A percentile compares a stretch with the other conserved stretches of the same genome.
These are phyloP conservation scores for Amaranthus tricolor DNA, from an alignment of 179 eudicot genomes.

Conservation along the genomic window DNA sequence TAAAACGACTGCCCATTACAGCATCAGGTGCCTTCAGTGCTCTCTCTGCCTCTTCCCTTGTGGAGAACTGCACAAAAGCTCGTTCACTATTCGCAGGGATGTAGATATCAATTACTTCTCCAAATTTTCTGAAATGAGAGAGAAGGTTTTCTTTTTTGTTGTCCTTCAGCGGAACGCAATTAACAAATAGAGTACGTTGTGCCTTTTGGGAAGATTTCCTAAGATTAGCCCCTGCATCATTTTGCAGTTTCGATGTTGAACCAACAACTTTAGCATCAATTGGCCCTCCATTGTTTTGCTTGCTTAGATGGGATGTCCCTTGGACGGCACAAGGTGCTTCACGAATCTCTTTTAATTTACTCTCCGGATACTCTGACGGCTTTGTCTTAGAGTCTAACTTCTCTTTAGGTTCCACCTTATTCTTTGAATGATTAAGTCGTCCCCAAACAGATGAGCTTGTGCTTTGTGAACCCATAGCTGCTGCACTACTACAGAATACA, in stretches of 20 bases:
- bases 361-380: constrained; percentile 33
- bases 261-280: constrained; percentile 32
- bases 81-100: constrained; percentile 72
- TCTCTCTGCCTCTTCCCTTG: constrained; percentile 87
- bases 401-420: constrained; percentile 46
- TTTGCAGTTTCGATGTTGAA: constrained; percentile 42
- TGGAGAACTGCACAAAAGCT: constrained; percentile 97
- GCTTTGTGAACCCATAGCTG: constrained; percentile 48
- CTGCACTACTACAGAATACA: constrained; percentile 31
- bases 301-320: constrained; percentile 40
- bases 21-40: constrained; percentile 97
- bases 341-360: constrained; percentile 31
- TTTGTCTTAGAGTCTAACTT: constrained; percentile 37
- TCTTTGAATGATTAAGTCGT: constrained; percentile 49
- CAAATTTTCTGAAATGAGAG: constrained; percentile 85
- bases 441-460: constrained; percentile 59
- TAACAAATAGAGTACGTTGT: constrained; percentile 75
- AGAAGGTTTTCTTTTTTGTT: constrained; percentile 77
- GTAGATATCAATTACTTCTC: constrained; percentile 76
- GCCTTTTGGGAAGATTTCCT: constrained; percentile 73
- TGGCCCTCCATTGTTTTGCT: constrained; percentile 34
- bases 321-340: constrained; percentile 31
- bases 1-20: constrained; percentile 95
- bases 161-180: constrained; percentile 71
- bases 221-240: constrained; percentile 39